These are phyloP conservation scores for Wickerhamiella sergipiensis DNA, from an alignment of 805 yeast genomes.

Conservation along the genomic window DNA sequence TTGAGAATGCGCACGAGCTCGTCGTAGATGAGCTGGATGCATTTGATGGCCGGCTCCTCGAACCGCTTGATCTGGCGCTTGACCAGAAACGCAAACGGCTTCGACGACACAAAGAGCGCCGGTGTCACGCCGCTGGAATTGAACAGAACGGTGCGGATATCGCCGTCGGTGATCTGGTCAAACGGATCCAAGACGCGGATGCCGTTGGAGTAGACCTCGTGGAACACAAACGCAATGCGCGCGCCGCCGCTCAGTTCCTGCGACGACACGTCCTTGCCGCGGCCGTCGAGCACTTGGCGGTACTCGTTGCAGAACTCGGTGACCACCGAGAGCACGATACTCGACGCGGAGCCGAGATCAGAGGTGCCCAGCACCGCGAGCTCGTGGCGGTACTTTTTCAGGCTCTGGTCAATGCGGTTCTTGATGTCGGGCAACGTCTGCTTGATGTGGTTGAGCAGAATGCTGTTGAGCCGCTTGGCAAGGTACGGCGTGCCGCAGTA, in stretches of 20 bases:
- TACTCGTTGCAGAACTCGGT: slow-evolving; percentile 92
- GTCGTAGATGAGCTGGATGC: slow-evolving; percentile 85
- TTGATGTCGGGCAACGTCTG: slow-evolving; percentile 87
- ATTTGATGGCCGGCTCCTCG: slow-evolving; percentile 83
- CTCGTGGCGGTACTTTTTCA: slow-evolving; percentile 76
- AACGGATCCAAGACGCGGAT: slow-evolving; percentile 85
- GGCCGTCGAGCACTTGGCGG: slow-evolving; percentile 83
- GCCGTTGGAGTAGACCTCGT: slow-evolving; percentile 92
- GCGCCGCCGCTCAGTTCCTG: slow-evolving; percentile 96
- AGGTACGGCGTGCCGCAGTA: slow-evolving; percentile 95
- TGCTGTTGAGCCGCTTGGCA: slow-evolving; percentile 82
- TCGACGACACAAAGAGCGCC: slow-evolving; percentile 89
- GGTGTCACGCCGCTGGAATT: slow-evolving; percentile 96
- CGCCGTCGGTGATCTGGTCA: slow-evolving; percentile 89
- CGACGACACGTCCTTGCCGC: slow-evolving; percentile 76
- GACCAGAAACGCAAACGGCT: slow-evolving; percentile 89
- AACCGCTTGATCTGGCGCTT: slow-evolving; percentile 86
- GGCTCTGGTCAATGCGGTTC: slow-evolving; percentile 71
- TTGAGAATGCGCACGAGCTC: slow-evolving; percentile 85
- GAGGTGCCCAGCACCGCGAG: slow-evolving; percentile 67
- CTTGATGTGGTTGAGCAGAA: slow-evolving; percentile 80
- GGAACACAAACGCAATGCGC: slow-evolving; percentile 92
- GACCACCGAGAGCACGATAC: slow-evolving; percentile 79
- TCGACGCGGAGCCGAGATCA: slow-evolving; percentile 67
- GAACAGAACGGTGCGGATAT: slow-evolving; percentile 92